Base-by-base conservation (phyloP, 257 asterid species). In the Jacaranda copaia region DNA sequence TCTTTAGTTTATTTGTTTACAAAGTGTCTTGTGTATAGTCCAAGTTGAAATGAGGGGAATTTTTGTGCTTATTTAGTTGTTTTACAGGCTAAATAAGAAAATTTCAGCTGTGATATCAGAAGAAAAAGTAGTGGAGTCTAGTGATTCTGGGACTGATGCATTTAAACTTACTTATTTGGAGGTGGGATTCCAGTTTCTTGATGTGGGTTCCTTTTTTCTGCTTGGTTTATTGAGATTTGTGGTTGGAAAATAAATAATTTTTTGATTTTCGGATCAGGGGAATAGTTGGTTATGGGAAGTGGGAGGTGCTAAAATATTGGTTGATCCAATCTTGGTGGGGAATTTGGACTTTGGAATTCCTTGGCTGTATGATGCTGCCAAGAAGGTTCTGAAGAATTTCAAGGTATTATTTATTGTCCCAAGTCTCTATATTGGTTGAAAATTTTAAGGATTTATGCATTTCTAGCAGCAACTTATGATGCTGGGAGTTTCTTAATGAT, bases 201-300 rank as follows among this genome's bases (percentile, higher is more conserved):
- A 19, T 83, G 35, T 52, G 18, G 32, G n/a, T 64, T 38, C 18
- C 20, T 48, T 11, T 14, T 12, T 60, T 14, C 16, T 57, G 11
- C 18, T 58, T 69, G 36, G 52, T 53, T 71, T 19, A 49, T 51
- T 52, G 53, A 13, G 65, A 38, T 4, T 68, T 66, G n/a, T 38
- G 43, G 57, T 20, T 74, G 12, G 18, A 19, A 13, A 49, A 13
- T 32, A 25, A 25, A 20, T 67, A 2, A 48, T 36, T 40, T 18
- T 7, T 51, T 1, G 18, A 38, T 38, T 74, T 58, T 78, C 55
- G 70, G 61, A 71, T 71, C 83, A 93, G 98, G 97, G 93, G 15
- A 95, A 95, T 85, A 89, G 97, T 81, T 95, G 98, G 97, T 72
- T 93, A 66, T 95, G 99, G 99, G 97, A 95, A 84, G 96, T 95